A percentile compares a stretch with the other conserved stretches of the same genome.
Evolutionary conservation across 257 asterid species (phyloP).

Genomic region (Ligustrum vulgare): DNA sequence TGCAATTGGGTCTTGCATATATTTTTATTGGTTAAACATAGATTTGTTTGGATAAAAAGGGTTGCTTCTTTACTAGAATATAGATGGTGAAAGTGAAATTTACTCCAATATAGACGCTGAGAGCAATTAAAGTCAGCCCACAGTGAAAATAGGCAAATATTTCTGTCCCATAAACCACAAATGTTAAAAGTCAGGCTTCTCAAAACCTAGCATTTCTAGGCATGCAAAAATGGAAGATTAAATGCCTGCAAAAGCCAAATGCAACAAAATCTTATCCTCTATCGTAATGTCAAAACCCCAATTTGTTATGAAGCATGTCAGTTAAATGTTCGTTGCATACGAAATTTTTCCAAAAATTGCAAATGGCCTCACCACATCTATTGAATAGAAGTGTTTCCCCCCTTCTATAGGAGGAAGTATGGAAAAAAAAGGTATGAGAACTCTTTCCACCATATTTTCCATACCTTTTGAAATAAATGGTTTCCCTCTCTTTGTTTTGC

Average conservation of each 20-base stretch:
- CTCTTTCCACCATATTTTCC: background rate
- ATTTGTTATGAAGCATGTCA: background rate
- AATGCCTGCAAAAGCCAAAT: background rate
- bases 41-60: background rate
- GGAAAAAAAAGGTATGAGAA: background rate
- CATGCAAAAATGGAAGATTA: background rate
- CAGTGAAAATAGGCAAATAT: background rate
- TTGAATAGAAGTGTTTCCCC: background rate
- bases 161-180: background rate
- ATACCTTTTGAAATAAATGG: background rate
- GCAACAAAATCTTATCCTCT: background rate
- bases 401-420: too few relatives aligned
- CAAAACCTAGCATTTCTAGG: background rate
- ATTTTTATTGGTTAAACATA: background rate
- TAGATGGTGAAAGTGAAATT: background rate
- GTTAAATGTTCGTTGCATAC: background rate
- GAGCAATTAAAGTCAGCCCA: background rate
- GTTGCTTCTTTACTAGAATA: background rate
- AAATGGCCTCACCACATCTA: background rate
- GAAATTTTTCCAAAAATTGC: background rate
- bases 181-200: background rate
- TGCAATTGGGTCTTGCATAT: background rate
- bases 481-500: background rate
- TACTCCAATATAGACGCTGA: background rate
- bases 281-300: background rate